Base-by-base conservation (phyloP, 176 grass and related monocot genomes). In the Cenchrus americanus region DNA sequence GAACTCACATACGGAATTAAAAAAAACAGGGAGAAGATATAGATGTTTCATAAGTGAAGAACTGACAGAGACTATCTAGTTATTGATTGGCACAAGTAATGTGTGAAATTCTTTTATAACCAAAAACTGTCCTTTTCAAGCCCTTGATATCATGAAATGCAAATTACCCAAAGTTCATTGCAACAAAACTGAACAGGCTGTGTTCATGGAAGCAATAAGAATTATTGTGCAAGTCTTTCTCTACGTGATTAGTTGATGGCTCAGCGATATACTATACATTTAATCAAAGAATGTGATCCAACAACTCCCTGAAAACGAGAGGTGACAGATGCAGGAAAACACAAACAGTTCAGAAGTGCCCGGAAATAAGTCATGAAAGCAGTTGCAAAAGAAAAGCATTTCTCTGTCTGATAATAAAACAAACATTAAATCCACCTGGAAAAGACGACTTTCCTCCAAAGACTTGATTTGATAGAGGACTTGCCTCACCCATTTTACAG, bases 271-370 rank as follows among this genome's bases (percentile, higher is more conserved):
- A 59, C 18, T 49, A 62, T 73, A 59, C 50, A 51, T 59, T 50
- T 19, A 77, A 72, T 64, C 15, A 73, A 40, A 73, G 73, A 48
- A 32, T 62, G 50, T 8, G 44, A 83, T 68, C 51, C 52, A 87
- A 69, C 79, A 21, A 80, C 67, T 74, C 23, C 26, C 44, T 61
- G 84, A 86, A 86, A 85, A 87, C 9, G 66, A 86, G 84, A 73
- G 58, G 66, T 77, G 64, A 77, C 22, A 76, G 71, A 82, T 76
- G 64, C 63, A 76, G 55, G 54, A 75, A 61, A 76, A 41, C 17
- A 14, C 34, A 81, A 79, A 76, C 76, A 82, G 26, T 64, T 65
- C 47, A 75, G 71, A 77, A 47, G 72, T 37, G 53, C 24, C 62
- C 18, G 69, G 58, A 81, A 59, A 30, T 0, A 48, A 89, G 46